These are phyloP conservation scores for Alectoria sarmentosa DNA, from an alignment of 495 filamentous ascomycete species.

Conservation along the genomic window DNA sequence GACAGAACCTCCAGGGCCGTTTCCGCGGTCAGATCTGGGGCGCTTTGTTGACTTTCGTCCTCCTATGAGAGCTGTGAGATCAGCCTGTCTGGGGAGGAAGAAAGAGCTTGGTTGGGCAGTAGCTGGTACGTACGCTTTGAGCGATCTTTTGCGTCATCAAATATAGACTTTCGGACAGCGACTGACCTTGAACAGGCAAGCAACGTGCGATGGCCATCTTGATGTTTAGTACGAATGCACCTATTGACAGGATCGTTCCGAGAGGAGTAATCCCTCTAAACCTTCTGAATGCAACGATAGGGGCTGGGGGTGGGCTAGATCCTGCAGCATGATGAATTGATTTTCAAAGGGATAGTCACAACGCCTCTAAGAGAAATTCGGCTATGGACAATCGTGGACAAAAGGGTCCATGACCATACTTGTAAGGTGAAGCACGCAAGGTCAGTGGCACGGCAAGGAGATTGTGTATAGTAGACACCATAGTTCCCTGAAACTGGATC, in stretches of 20 bases:
- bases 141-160: background rate
- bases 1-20: conserved; percentile 1
- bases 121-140: background rate
- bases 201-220: conserved; percentile 1
- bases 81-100: background rate
- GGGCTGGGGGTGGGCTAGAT: background rate
- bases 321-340: background rate
- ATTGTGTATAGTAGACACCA: no score
- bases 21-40: conserved; percentile 3
- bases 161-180: background rate
- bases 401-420: no score
- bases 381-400: no score
- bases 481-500: no score
- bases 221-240: conserved; percentile 2
- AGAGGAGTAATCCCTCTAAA: background rate
- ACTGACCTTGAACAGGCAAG: background rate
- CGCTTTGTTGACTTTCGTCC: background rate
- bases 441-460: no score
- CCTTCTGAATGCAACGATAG: background rate
- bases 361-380: no score
- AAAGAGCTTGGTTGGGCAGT: conserved; percentile 1
- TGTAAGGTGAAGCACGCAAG: no score
- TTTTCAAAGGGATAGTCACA: background rate
- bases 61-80: background rate
- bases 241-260: conserved; percentile 7